These are phyloP conservation scores for Colletotrichum filicis DNA, from an alignment of 2,329 filamentous ascomycete species.

Conservation along the genomic window DNA sequence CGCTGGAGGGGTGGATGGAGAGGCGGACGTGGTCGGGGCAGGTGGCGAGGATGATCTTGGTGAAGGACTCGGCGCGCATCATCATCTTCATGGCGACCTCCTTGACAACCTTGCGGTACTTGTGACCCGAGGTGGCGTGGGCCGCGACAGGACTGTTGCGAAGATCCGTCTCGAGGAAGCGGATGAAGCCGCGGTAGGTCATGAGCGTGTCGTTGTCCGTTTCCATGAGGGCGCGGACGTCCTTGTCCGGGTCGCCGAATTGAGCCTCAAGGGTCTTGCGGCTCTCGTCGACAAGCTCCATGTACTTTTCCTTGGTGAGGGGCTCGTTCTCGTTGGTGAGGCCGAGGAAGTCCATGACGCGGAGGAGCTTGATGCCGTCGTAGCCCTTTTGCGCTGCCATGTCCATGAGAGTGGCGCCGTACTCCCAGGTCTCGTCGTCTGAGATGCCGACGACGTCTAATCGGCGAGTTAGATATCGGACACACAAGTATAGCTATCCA, in stretches of 20 bases:
- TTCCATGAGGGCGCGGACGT: constrained; percentile 34
- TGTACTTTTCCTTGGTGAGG: constrained; percentile 29
- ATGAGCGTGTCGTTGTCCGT: constrained; percentile 36
- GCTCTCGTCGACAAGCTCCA: constrained; percentile 23
- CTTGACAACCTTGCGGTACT: constrained; percentile 36
- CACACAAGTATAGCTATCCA: rapidly evolving
- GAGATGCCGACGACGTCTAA: constrained; percentile 53
- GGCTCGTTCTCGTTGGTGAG: constrained; percentile 31
- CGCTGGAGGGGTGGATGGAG: constrained; percentile 37
- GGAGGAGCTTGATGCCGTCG: constrained; percentile 47
- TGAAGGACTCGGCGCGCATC: constrained; percentile 36
- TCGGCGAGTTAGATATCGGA: constrained; percentile 34
- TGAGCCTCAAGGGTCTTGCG: constrained; percentile 30
- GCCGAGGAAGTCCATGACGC: constrained; percentile 49
- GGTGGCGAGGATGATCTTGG: constrained; percentile 34
- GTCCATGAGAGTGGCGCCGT: constrained; percentile 48
- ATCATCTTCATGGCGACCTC: constrained; percentile 36
- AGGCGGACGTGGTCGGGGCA: constrained; percentile 36
- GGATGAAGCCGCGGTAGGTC: constrained; percentile 38
- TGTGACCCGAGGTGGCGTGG: constrained; percentile 29
- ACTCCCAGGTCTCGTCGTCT: constrained; percentile 53
- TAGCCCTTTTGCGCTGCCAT: constrained; percentile 47
- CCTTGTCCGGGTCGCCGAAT: constrained; percentile 26
- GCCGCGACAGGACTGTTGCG: constrained; percentile 30
- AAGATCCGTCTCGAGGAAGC: constrained; percentile 34